Conservation (phyloP, 805 yeast genomes). For the Naumovozyma dairenensis region DNA sequence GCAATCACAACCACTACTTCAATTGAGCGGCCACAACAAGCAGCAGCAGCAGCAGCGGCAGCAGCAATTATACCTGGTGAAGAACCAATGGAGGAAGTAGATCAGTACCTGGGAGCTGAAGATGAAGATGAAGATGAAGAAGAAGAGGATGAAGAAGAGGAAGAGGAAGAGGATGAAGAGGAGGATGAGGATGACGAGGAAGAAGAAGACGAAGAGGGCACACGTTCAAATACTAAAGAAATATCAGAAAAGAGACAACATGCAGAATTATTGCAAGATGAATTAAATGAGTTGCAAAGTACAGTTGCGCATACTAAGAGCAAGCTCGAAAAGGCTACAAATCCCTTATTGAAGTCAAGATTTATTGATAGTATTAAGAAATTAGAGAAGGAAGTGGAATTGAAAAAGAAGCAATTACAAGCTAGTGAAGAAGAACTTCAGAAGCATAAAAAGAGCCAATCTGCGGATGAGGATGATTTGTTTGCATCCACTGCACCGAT, state of each 20-base stretch:
- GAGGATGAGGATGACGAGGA: constrained; percentile 38
- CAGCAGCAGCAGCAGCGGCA: not conserved
- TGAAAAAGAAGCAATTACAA: constrained; percentile 60
- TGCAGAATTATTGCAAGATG: constrained; percentile 70
- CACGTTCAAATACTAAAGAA: constrained; percentile 41
- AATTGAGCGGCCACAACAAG: no score
- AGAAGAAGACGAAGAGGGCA: constrained; percentile 43
- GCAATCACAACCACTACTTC: no score
- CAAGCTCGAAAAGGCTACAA: constrained; percentile 63
- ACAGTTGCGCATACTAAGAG: constrained; percentile 68
- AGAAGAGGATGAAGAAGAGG: constrained; percentile 33
- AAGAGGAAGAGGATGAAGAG: constrained; percentile 38
- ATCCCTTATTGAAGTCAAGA: constrained; percentile 80
- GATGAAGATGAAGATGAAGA: constrained; percentile 27
- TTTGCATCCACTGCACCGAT: constrained; percentile 7
- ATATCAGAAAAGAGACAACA: constrained; percentile 45
- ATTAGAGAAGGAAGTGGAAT: constrained; percentile 70
- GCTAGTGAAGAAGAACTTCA: constrained; percentile 25
- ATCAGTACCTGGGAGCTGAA: constrained; percentile 27
- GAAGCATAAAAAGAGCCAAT: constrained; percentile 14
- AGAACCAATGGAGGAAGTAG: constrained; percentile 16
- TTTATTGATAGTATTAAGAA: constrained; percentile 72
- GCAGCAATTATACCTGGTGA: not conserved
- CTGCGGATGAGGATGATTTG: no score
- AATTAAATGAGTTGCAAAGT: constrained; percentile 67